Percentiles rank a stretch among this genome's conserved stretches.
phyloP scores from a whole-genome alignment of 805 yeast genomes.

The Cyberlindnera xishuangbannaensis region DNA sequence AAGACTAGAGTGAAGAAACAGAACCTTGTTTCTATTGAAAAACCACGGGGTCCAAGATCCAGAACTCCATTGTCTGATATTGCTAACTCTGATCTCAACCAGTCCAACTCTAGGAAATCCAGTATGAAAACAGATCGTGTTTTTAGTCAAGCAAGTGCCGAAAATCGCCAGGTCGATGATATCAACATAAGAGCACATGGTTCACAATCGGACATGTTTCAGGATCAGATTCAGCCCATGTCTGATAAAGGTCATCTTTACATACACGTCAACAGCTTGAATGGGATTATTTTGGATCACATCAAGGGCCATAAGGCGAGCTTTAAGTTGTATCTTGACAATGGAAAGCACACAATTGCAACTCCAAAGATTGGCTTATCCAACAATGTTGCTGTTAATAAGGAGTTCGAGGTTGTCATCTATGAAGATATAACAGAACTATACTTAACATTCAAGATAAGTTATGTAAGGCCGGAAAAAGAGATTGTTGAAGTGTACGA shows the following conservation, averaged over 20 bases:
- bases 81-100: constrained; percentile 13
- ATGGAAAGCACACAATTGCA: constrained; percentile 73
- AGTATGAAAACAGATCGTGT: constrained; percentile 9
- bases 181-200: constrained; percentile 1
- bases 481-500: constrained; percentile 57
- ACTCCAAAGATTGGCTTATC: constrained; percentile 44
- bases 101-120: constrained; percentile 2
- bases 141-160: constrained; percentile 12
- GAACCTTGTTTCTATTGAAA: background rate
- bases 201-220: background rate
- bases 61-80: constrained; percentile 19
- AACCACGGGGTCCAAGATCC: constrained; percentile 7
- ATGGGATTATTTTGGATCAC: constrained; percentile 41
- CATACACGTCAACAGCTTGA: constrained; percentile 43
- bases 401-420: constrained; percentile 76
- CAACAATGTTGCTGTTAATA: constrained; percentile 38
- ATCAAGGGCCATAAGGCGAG: constrained; percentile 36
- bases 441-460: constrained; percentile 66
- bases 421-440: constrained; percentile 51
- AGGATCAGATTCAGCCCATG: background rate
- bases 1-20: constrained; percentile 10
- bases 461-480: constrained; percentile 41
- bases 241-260: constrained; percentile 38
- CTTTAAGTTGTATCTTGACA: constrained; percentile 51
- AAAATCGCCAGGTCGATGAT: constrained; percentile 5